A percentile compares a stretch with the other conserved stretches of the same genome.
Conservation (phyloP, 148 eudicot genomes). For the Rhododendron molle region DNA sequence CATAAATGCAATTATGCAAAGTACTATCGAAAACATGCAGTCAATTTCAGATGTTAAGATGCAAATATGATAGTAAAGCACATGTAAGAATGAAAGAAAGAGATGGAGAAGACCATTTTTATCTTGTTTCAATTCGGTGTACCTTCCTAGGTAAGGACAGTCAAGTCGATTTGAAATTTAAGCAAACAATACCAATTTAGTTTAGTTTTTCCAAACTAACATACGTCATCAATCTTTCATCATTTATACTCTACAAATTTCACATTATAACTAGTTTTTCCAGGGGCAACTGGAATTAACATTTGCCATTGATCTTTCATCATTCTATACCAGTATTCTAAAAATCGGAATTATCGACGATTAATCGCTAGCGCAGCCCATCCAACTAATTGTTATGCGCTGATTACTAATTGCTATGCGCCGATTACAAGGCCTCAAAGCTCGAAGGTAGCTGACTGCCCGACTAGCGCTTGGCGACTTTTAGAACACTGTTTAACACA, state of each 20-base stretch:
- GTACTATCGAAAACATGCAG: background rate
- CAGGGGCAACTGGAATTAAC: background rate
- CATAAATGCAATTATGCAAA: background rate
- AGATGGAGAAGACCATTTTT: background rate
- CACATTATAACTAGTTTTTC: background rate
- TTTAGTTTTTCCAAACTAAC: background rate
- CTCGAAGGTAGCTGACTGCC: too few species aligned
- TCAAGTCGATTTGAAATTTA: background rate
- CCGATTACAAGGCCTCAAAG: too few species aligned
- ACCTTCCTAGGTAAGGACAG: background rate
- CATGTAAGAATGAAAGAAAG: background rate
- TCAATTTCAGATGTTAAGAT: background rate
- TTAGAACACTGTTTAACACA: background rate
- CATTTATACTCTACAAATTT: background rate
- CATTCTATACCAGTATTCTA: background rate
- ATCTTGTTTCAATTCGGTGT: background rate
- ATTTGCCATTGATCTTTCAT: background rate
- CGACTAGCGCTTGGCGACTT: too few species aligned
- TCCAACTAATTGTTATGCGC: too few species aligned
- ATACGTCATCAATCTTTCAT: background rate
- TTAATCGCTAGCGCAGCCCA: too few species aligned
- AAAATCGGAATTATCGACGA: too few species aligned
- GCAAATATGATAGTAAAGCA: conserved; percentile 3
- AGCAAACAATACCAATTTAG: background rate
- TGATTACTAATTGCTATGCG: too few species aligned